Base-by-base conservation (phyloP, 2,329 filamentous ascomycete species). In the Furcasterigmium furcatum region DNA sequence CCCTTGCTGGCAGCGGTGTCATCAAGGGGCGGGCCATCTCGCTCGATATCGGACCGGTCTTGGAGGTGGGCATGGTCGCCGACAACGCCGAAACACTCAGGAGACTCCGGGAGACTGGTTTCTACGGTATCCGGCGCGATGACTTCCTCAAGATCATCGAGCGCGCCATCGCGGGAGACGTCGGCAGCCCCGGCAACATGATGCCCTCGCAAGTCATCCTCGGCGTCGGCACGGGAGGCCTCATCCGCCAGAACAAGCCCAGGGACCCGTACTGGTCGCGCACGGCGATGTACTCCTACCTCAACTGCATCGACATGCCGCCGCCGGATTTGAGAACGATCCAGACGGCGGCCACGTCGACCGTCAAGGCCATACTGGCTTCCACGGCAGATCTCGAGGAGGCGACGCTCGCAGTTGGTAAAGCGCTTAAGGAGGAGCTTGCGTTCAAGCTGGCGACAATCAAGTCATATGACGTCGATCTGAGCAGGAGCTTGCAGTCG, bases 181-280 rank as follows among this genome's bases (percentile, higher is more conserved):
- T 58, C 19, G 48, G 54, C 4, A 52, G 52, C 1, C 34, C 34
- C 6, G 51, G 53, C 4, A 43, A 58, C 5, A 44, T 44, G 5
- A 61, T 70, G 27, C 76, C 76, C 1, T 51, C 72, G 0, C 76
- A 79, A 49, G 56, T 80, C 16, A 63, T 76, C n/a, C 69, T 76
- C 18, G 74, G 76, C 7, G 70, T 79, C 12, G 76, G 77, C 10
- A 79, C 76, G 1, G 77, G 77, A 16, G 77, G 77, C 1, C 63
- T 80, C 14, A 67, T 76, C 12, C 59, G 59, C 5, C 77, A 80
- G 52, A 80, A 78, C 55, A 62, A 70, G 44, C 71, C 73, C 1
- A 63, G 68, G 0, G 76, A 80, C 48, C 74, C 77, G 1, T 80
- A 77, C 58, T 80, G 76, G 76, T 66, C 72, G 9, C 69, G 67